Percentiles rank a stretch among this genome's conserved stretches.
These are phyloP conservation scores for Hyaloscypha bicolor DNA, from an alignment of 495 filamentous ascomycete species.

Conservation along the genomic window DNA sequence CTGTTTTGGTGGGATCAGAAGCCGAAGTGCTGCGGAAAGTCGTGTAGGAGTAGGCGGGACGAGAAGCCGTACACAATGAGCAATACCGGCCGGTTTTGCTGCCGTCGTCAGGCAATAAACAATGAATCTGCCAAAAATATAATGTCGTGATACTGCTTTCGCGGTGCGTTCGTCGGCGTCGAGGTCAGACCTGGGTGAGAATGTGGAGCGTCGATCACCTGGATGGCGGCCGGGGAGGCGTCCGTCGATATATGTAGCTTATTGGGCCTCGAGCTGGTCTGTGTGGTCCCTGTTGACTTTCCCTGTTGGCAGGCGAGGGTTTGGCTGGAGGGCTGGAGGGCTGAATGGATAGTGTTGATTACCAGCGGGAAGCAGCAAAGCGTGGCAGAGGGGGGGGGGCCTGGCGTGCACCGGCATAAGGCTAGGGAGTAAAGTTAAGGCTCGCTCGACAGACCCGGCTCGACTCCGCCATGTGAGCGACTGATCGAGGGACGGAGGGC, in stretches of 20 bases:
- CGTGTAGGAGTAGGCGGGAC: conserved; percentile 1
- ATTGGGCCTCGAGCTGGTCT: conserved; percentile 26
- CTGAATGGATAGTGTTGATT: conserved; percentile 23
- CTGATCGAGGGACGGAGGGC: neutral
- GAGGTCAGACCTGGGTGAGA: conserved; percentile 29
- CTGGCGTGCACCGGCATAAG: conserved; percentile 4
- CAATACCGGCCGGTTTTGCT: neutral
- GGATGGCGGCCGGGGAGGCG: conserved; percentile 39
- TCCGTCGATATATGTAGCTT: conserved; percentile 36
- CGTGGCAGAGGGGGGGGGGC: conserved; percentile 20
- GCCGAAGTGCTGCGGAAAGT: neutral
- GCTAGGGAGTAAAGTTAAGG: neutral
- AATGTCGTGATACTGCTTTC: conserved; percentile 36
- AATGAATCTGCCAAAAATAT: conserved; percentile 21
- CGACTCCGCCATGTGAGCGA: conserved; percentile 5
- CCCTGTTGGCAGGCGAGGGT: neutral
- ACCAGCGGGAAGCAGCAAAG: conserved; percentile 26
- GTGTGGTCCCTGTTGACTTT: conserved; percentile 13
- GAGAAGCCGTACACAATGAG: neutral
- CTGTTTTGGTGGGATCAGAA: conserved; percentile 30
- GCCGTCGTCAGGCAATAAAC: conserved; percentile 2
- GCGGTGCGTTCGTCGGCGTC: conserved; percentile 17
- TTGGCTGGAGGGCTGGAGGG: neutral
- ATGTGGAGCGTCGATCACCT: conserved; percentile 40
- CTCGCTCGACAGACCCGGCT: neutral